phyloP scores from a whole-genome alignment of 2,329 filamentous ascomycete genomes.

The Chaetomiaceae sp. region DNA sequence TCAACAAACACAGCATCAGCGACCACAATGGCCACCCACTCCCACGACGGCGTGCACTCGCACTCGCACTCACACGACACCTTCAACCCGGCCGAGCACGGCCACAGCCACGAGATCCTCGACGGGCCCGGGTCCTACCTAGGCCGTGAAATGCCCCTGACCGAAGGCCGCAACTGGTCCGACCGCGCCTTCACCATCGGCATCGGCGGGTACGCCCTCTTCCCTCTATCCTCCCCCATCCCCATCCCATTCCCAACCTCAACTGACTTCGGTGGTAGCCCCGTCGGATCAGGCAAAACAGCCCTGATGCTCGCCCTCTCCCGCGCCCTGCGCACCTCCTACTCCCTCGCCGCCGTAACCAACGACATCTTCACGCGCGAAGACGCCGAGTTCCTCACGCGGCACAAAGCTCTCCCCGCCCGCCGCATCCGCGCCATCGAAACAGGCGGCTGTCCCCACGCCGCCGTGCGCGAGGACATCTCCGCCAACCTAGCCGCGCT shows the following conservation, averaged over 20 bases:
- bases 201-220: slow-evolving; percentile 74
- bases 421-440: slow-evolving; percentile 90
- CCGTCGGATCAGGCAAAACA: slow-evolving; percentile 95
- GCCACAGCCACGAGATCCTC: slow-evolving; percentile 93
- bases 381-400: slow-evolving; percentile 95
- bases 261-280: slow-evolving; percentile 46
- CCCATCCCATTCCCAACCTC: background rate
- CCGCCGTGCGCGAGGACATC: slow-evolving; percentile 95
- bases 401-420: slow-evolving; percentile 76
- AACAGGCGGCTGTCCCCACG: slow-evolving; percentile 94
- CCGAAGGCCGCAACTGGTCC: slow-evolving; percentile 80
- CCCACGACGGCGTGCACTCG: slow-evolving; percentile 30
- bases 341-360: slow-evolving; percentile 90
- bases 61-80: slow-evolving; percentile 53
- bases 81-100: slow-evolving; percentile 66
- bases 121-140: slow-evolving; percentile 88
- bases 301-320: slow-evolving; percentile 94
- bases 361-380: slow-evolving; percentile 99
- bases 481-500: slow-evolving; percentile 88
- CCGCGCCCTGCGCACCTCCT: slow-evolving; percentile 71
- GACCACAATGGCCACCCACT: slow-evolving; percentile 23
- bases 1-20: background rate
- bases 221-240: background rate
- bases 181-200: slow-evolving; percentile 92
- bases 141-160: slow-evolving; percentile 87